Conservation (phyloP, 202 grass and related monocot species). For the Zizania palustris region DNA sequence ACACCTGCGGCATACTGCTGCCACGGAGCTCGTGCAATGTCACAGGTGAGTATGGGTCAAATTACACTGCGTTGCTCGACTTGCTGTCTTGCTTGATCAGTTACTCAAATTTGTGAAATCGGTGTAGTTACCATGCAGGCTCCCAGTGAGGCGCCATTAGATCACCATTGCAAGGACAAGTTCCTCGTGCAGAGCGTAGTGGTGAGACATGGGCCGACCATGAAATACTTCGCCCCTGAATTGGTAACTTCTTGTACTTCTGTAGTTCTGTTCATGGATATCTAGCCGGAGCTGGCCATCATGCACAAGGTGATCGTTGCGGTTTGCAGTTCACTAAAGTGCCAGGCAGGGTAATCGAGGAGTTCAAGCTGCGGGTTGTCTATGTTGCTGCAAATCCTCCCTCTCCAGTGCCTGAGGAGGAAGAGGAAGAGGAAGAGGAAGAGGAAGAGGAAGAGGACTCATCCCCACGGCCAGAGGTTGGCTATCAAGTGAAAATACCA, state of each 20-base stretch:
- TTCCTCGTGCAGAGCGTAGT: constrained; percentile 85
- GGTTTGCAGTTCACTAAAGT: constrained; percentile 69
- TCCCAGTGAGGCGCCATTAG: constrained; percentile 57
- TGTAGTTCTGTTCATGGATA: neutral
- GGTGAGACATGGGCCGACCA: constrained; percentile 44
- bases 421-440: too few species aligned
- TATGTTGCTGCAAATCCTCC: constrained; percentile 88
- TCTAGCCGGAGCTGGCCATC: neutral
- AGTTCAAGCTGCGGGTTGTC: constrained; percentile 79
- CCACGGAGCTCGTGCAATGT: constrained; percentile 63
- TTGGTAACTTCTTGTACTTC: constrained; percentile 38
- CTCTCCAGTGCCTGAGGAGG: constrained; percentile 78
- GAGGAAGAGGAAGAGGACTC: neutral
- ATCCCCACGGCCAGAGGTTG: constrained; percentile 44
- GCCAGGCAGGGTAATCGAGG: constrained; percentile 67
- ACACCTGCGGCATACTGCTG: constrained; percentile 65
- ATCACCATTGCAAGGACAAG: constrained; percentile 90
- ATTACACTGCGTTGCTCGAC: neutral
- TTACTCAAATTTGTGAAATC: neutral
- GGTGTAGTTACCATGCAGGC: constrained; percentile 79
- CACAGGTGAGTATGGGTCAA: constrained; percentile 48
- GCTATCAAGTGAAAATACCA: constrained; percentile 38
- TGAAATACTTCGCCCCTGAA: constrained; percentile 57
- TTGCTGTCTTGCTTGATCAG: neutral
- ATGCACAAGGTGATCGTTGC: neutral